Conservation (phyloP, 345 rosid species). For the Hypericum androsaemum region DNA sequence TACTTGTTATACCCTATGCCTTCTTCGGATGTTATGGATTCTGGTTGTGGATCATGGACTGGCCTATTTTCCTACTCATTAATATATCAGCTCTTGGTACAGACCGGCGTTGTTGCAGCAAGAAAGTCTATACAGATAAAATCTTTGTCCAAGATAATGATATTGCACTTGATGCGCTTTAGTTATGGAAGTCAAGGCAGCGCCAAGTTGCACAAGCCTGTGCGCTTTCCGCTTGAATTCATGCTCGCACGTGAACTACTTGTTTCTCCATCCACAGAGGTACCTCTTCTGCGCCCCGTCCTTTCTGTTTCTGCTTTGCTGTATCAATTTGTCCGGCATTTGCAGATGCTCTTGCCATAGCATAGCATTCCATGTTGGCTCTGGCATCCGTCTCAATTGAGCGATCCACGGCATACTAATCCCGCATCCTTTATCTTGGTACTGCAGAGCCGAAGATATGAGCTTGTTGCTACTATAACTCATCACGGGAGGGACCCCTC, state of each 20-base stretch:
- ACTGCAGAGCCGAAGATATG: conserved; percentile 65
- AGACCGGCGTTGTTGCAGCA: no score
- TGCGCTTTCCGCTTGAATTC: conserved; percentile 76
- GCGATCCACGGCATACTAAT: conserved; percentile 3
- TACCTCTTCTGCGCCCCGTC: conserved; percentile 7
- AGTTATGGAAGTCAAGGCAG: conserved; percentile 89
- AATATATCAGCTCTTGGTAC: no score
- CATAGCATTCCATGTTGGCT: background rate
- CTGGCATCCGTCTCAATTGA: background rate
- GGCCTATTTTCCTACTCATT: background rate
- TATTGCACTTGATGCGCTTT: conserved; percentile 90
- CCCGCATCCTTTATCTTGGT: background rate
- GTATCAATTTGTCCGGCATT: no score
- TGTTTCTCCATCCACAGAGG: conserved; percentile 58
- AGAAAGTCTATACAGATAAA: conserved; percentile 73
- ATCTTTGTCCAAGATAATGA: conserved; percentile 75
- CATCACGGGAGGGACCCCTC: conserved; percentile 94
- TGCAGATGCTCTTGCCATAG: background rate
- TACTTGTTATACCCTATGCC: no score
- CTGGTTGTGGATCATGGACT: background rate
- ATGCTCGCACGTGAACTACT: conserved; percentile 58
- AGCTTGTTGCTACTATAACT: conserved; percentile 83
- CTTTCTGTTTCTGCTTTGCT: background rate
- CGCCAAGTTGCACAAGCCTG: conserved; percentile 75
- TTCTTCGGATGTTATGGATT: no score